Evolutionary conservation across 352 stramenopile species (phyloP), one percentile per base, ranked within the genome.

Genomic region (Phytophthora fragariaefolia): DNA sequence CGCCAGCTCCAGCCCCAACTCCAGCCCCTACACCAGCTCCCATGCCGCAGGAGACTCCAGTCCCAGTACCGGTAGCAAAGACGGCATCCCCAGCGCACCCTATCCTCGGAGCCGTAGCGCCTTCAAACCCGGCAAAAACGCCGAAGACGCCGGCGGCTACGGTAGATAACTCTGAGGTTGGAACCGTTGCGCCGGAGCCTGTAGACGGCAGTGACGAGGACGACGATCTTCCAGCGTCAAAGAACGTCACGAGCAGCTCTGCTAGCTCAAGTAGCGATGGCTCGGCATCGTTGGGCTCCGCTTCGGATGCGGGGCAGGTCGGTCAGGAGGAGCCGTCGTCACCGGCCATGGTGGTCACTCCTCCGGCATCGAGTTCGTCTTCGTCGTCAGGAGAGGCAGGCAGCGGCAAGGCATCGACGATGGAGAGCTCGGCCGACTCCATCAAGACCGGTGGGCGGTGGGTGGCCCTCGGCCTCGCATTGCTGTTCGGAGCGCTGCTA

Each of bases 401-500:
- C 8, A 54, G 27, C 23, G 38, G 50, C 2, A 64, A 43, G 27
- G 49, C 53, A 22, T 57, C 34, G 32, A 76, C 46, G 18, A 62
- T 55, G 50, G 46, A 67, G 22, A 76, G 46, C 51, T 59, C 68
- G 20, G 42, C 63, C 30, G 40, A 7, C 46, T 53, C 51, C 38
- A 45, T 50, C 40, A 52, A 58, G 20, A 51, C 32, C 34, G 50
- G 56, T 46, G 23, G 48, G 43, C 40, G 51, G 46, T 69, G 63
- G 68, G 22, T 65, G 7, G 34, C 60, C 26, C n/a, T 71, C 28
- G 30, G 51, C 17, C 26, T 65, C 24, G 62, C 57, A 22, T 56
- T 76, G 50, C 57, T 76, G 30, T 30, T 62, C 18, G 68, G 61
- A 24, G 47, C 55, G 22, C 7, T 72, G 49, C 26, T 72, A 50